Base-by-base conservation (phyloP, 148 eudicot genomes). In the Amaranthus hypochondriacus region DNA sequence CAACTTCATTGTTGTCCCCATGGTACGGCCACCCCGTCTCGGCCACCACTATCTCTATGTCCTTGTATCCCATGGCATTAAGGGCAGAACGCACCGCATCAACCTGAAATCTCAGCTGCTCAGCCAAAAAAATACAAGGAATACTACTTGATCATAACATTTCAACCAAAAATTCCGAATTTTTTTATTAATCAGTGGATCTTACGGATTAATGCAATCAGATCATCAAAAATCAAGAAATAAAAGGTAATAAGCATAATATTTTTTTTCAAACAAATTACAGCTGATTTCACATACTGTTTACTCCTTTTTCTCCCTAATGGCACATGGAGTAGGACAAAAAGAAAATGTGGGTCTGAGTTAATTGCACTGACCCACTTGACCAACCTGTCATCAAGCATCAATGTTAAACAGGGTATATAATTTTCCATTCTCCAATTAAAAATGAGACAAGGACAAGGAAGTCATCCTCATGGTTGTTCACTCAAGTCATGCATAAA, bases 21-120 rank as follows among this genome's bases (percentile, higher is more conserved):
- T 76, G 82, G 74, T 89, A 91, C 3, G 98, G 84, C 98, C 98
- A 94, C 57, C 98, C 98, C 0, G 98, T 92, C 77, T 94, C 98
- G 7, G 98, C 94, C 4, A 92, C 93, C 66, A 88, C 90, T 63
- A 94, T 89, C 64, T 94, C 92, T 5, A 90, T 79, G 69, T 87
- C 92, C 79, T 83, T 86, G 76, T 78, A 88, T 49, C 97, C 97
- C 84, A 88, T 81, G 18, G 86, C 83, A 51, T 83, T 85, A 62
- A 94, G 73, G 47, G 98, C 98, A 55, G 96, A 83, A 55, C 77
- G 82, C 5, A 94, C 83, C 11, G 98, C 87, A 84, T 94, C 98
- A 62, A 94, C 93, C 97, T 94, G 75, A 71, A 63, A 13, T 8
- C 6, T 44, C 48, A 81, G 53, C 43, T 42, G 10, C 52, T 39